Evolutionary conservation across 495 filamentous ascomycete species (phyloP), one percentile per base, ranked within the genome.

Genomic region (Pyrenula aspistea): DNA sequence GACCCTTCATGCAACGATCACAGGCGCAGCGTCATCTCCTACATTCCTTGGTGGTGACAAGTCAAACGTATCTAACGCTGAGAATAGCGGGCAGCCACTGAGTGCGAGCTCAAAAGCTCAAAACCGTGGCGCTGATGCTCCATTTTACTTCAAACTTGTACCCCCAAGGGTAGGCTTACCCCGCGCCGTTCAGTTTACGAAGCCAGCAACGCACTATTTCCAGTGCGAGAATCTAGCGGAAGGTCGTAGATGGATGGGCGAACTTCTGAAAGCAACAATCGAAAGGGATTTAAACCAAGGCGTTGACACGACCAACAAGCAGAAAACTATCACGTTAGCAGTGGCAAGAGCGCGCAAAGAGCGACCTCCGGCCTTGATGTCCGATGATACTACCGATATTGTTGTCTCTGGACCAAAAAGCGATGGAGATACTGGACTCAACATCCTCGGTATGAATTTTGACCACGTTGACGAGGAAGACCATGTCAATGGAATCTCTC

Each of bases 101-200:
- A 66, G 69, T 57, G 61, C 61, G 2, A 62, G 62, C 48, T 53
- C 56, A 1, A 68, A 61, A 50, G 59, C 10, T 54, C 68, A 55
- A 68, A 60, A 55, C 61, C 60, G 55, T 69, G 57, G 57, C 10
- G 66, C 59, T 12, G 83, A 83, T 55, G 68, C 78, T 0, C 84
- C 89, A 65, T 99, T 99, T 75, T 96, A 96, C 65, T 99, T 99
- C 81, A 99, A 97, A 70, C 84, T 99, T 21, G 85, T 95, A 8
- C 93, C 94, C 1, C 94, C 94, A 2, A 88, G 90, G 56, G 78
- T 81, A 20, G 90, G 90, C n/a, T 80, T 92, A 22, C 86, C 88
- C 1, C 88, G 89, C 56, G 92, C 87, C 2, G 91, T 99, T 53
- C 94, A 89, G 57, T 97, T 97, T 70, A 99, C 94, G 4, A 96